A percentile compares a stretch with the other conserved stretches of the same genome.
Evolutionary conservation across 2,329 filamentous ascomycete genomes (phyloP).

Genomic region (Cladosporium sp.): DNA sequence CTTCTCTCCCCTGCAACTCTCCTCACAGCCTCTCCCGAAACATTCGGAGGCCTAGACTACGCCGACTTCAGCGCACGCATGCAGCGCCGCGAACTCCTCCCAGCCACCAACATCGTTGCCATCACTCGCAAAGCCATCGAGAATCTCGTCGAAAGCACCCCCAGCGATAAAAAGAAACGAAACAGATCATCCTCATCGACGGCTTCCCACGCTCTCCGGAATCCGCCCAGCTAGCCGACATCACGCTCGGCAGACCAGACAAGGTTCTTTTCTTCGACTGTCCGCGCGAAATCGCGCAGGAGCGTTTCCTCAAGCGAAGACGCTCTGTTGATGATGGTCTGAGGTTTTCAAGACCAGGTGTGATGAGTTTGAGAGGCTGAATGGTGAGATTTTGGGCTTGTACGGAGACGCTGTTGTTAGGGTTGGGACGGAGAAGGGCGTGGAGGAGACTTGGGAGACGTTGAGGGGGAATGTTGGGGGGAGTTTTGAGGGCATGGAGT

Average conservation of each 20-base stretch:
- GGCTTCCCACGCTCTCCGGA: conserved; percentile 18
- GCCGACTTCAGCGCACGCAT: conserved; percentile 12
- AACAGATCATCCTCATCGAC: conserved; percentile 16
- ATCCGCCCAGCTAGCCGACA: background rate
- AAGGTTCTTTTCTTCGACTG: conserved; percentile 2
- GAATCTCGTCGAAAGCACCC: background rate
- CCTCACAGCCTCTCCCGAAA: background rate
- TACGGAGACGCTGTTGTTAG: background rate
- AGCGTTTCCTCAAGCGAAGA: conserved; percentile 1
- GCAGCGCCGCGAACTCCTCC: background rate
- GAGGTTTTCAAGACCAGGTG: background rate
- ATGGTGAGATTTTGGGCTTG: background rate
- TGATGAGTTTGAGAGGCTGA: background rate
- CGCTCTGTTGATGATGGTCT: background rate
- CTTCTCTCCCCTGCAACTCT: background rate
- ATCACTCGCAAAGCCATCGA: conserved; percentile 15
- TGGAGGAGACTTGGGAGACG: background rate
- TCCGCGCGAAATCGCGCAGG: background rate
- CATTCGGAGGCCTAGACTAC: conserved; percentile 2
- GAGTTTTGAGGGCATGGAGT: background rate
- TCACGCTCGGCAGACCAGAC: background rate
- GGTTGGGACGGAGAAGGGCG: background rate
- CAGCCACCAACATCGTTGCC: conserved; percentile 8
- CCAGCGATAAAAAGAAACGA: background rate
- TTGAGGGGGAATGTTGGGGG: background rate